These are phyloP conservation scores for Parietaria judaica DNA, from an alignment of 306 rosid genomes.

Conservation along the genomic window DNA sequence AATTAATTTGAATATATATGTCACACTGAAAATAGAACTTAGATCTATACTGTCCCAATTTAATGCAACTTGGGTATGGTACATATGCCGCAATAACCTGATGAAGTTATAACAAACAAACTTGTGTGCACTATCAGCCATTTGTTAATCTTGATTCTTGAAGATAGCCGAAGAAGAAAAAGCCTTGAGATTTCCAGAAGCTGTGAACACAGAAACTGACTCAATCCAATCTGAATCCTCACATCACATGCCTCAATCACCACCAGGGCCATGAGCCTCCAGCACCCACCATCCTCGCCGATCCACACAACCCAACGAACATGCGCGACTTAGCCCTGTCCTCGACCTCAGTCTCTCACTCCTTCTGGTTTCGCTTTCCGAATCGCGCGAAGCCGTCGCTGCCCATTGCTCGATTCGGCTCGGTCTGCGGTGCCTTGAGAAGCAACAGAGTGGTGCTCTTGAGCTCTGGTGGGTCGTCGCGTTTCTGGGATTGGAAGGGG, in stretches of 20 bases:
- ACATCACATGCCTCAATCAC: constrained; percentile 4
- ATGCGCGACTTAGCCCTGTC: constrained; percentile 36
- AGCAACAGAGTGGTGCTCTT: not conserved
- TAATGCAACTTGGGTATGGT: no score
- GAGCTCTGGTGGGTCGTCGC: constrained; percentile 1
- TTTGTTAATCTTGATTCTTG: no score
- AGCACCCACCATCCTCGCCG: not conserved
- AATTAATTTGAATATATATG: no score
- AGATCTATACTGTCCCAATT: no score
- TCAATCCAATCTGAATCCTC: no score
- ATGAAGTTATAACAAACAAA: no score
- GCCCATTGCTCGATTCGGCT: constrained; percentile 24
- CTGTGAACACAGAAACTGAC: not conserved
- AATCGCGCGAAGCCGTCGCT: constrained; percentile 23
- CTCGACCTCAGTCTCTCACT: constrained; percentile 4
- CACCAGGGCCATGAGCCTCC: constrained; percentile 20
- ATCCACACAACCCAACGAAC: constrained; percentile 21
- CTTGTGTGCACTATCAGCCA: no score
- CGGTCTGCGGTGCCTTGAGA: constrained; percentile 1
- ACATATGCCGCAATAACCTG: no score
- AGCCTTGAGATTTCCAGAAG: no score
- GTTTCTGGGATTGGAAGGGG: constrained; percentile 19
- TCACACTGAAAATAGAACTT: no score
- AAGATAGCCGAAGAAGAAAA: no score
- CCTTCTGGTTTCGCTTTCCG: constrained; percentile 19